Base-by-base conservation (phyloP, 805 yeast genomes). In the Candida yuanshanica region DNA sequence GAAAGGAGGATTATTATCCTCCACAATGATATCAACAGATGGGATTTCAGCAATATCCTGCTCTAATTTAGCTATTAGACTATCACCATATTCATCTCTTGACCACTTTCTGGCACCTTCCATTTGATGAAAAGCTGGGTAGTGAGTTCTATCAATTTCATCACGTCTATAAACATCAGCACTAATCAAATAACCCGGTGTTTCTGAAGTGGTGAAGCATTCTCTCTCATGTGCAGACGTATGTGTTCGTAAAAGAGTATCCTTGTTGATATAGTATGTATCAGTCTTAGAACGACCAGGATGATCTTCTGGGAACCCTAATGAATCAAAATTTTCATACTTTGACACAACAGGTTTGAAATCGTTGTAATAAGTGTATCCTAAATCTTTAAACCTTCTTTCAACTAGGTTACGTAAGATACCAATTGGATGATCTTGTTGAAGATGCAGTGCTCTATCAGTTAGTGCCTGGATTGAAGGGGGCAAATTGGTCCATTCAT, bases 141-240 rank as follows among this genome's bases (percentile, higher is more conserved):
- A 93, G 61, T 93, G 99, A 0, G 98, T 89, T 49, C 86, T 73
- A 62, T 93, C 99, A 42, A 93, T 87, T 55, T 91, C 96, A 63
- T 93, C 99, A 54, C 95, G 75, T 55, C 99, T 74, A 58, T 90
- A 93, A 9, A 93, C 99, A 62, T 93, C 99, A 1, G 98, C 99
- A 11, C 95, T 75, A 36, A 93, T 90, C 49, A 93, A 73, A 62
- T 85, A 93, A 0, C 98, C 98, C 0, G 95, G 89, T 0, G 91
- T 80, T 21, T 72, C 57, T 39, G 79, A 70, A 2, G 63, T 63
- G 35, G 71, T 68, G 63, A 88, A 91, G 56, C 96, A 88, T 55
- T 85, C 89, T 50, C 75, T 77, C 63, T 93, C 99, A 62, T 93
- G 99, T 0, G 99, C 99, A 1, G 97, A 89, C 0, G 99, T 91